Evolutionary conservation across 345 rosid genomes (phyloP).

Genomic region (Sisymbrium irio): DNA sequence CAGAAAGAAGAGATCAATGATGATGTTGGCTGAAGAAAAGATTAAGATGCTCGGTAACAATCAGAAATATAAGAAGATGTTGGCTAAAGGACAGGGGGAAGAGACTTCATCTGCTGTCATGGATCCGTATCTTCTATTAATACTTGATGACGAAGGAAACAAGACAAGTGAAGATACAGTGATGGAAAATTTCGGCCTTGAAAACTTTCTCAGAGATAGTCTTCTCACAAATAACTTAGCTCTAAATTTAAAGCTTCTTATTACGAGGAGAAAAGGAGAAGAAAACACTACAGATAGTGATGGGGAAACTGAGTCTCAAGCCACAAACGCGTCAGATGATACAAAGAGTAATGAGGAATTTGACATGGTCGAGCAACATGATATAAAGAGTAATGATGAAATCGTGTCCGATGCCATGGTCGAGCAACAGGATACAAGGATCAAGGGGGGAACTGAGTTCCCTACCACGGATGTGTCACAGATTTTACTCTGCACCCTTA

Average conservation of each 20-base stretch:
- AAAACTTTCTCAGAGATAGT: too few species aligned
- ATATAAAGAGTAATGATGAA: too few species aligned
- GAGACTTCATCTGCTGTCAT: not conserved
- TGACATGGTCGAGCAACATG: too few species aligned
- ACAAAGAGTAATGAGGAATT: not conserved
- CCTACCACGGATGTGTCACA: too few species aligned
- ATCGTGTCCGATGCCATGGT: too few species aligned
- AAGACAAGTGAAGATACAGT: not conserved
- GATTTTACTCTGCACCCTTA: conserved; percentile 7
- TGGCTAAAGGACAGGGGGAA: not conserved
- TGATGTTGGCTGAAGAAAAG: not conserved
- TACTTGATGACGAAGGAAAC: conserved; percentile 38
- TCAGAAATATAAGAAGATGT: too few species aligned
- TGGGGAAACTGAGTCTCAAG: not conserved
- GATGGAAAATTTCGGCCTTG: not conserved
- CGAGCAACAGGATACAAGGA: too few species aligned
- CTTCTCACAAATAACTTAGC: too few species aligned
- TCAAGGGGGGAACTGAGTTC: too few species aligned
- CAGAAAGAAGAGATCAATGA: not conserved
- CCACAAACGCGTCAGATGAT: not conserved
- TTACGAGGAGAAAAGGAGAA: too few species aligned
- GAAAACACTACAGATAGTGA: too few species aligned
- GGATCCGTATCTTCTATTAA: conserved; percentile 30
- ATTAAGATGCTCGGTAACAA: not conserved
- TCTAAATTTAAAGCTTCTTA: too few species aligned